Conservation (phyloP, 2,329 filamentous ascomycete genomes). For the Beauveria rudraprayagi region DNA sequence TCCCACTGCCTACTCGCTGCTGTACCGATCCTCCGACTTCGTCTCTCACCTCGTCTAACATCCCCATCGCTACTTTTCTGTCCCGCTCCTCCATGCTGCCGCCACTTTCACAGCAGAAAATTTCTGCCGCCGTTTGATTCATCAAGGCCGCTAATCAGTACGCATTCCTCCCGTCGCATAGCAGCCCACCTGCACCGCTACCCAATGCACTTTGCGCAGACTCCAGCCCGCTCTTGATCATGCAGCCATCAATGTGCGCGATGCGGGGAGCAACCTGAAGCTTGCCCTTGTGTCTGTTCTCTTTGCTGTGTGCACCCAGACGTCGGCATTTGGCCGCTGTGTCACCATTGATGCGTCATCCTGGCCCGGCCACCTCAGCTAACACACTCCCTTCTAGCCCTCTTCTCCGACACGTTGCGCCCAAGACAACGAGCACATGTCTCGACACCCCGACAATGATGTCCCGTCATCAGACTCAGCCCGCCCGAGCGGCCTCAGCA, state of each 20-base stretch:
- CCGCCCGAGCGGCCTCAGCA: slow-evolving; percentile 48
- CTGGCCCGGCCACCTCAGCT: background rate
- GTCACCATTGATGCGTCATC: background rate
- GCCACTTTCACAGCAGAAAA: background rate
- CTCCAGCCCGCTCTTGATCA: background rate
- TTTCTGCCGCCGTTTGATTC: background rate
- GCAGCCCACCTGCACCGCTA: slow-evolving; percentile 6
- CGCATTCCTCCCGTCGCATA: background rate
- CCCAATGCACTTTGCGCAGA: slow-evolving; percentile 5
- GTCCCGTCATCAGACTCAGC: slow-evolving; percentile 46
- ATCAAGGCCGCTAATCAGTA: slow-evolving; percentile 5
- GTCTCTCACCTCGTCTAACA: background rate
- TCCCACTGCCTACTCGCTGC: background rate
- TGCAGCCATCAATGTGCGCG: background rate
- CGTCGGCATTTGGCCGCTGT: background rate
- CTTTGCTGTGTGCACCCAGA: background rate
- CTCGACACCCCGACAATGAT: slow-evolving; percentile 51
- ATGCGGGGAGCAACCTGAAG: background rate
- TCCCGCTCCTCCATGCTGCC: slow-evolving; percentile 1
- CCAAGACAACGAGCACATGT: slow-evolving; percentile 44
- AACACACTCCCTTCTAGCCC: background rate
- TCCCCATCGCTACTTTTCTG: background rate
- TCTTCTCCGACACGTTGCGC: background rate
- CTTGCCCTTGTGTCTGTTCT: background rate
- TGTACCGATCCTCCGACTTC: background rate